phyloP scores from a whole-genome alignment of 768 basidiomycete species.

The Auricularia cornea region DNA sequence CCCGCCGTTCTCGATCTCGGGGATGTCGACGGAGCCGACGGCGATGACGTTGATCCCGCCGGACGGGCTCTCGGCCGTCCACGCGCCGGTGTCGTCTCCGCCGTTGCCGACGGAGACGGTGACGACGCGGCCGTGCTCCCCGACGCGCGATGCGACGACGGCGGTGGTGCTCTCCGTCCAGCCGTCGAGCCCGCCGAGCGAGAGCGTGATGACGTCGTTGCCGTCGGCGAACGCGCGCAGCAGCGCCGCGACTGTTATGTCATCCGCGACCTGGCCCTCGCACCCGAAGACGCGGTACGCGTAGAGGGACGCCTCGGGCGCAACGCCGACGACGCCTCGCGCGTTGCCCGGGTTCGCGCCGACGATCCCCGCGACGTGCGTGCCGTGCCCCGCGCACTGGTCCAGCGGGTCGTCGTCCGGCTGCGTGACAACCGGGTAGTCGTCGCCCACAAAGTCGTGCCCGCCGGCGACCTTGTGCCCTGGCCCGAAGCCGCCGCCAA shows the following conservation, averaged over 20 bases:
- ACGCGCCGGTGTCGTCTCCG: background rate
- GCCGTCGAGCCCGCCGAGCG: slow-evolving; percentile 22
- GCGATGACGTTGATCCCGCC: slow-evolving; percentile 4
- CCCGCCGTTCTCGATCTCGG: slow-evolving; percentile 19
- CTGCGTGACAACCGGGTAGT: slow-evolving; percentile 10
- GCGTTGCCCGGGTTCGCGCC: slow-evolving; percentile 23
- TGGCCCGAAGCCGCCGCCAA: slow-evolving; percentile 10
- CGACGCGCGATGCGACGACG: slow-evolving; percentile 4
- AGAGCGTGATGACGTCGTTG: slow-evolving; percentile 29
- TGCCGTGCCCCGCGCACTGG: slow-evolving; percentile 2
- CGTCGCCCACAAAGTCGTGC: slow-evolving; percentile 9
- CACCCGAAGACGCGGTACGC: slow-evolving; percentile 15
- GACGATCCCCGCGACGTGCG: slow-evolving; percentile 16
- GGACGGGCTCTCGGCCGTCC: background rate
- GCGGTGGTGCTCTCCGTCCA: slow-evolving; percentile 1
- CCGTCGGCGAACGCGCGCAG: slow-evolving; percentile 15
- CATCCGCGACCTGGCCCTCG: slow-evolving; percentile 17
- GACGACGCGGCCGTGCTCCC: slow-evolving; percentile 3
- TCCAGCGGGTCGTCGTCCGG: slow-evolving; percentile 9
- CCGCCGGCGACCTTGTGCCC: slow-evolving; percentile 7
- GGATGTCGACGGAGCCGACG: slow-evolving; percentile 10
- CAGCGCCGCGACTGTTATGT: slow-evolving; percentile 5
- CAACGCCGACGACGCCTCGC: slow-evolving; percentile 29
- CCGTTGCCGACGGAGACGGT: slow-evolving; percentile 2
- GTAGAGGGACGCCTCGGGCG: slow-evolving; percentile 24